Evolutionary conservation across 2,329 filamentous ascomycete species (phyloP), one percentile per base, ranked within the genome.

Genomic region (Fusarium avenaceum): DNA sequence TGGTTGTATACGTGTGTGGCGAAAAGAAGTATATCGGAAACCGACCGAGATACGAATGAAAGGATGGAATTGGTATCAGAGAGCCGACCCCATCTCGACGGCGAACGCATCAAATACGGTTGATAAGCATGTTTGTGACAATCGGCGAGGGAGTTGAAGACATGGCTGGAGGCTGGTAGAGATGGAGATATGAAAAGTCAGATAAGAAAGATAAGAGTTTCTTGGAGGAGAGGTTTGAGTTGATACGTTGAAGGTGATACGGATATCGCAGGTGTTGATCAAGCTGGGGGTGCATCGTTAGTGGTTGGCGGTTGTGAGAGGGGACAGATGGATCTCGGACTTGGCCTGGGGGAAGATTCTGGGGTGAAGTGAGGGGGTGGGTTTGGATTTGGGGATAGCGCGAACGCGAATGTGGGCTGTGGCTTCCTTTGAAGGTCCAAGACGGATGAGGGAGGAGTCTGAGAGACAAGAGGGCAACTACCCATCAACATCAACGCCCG

Each of bases 11-110:
- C 43, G 43, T 52, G 32, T 63, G 66, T 70, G 62, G 66, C 66
- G 39, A 67, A 42, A 50, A 39, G 50, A 48, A 46, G 30, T 48
- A 40, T 63, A 53, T 70, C 66, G 66, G 66, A 70, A 70, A 70
- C 24, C 66, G 66, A 38, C 66, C 66, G 62, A 69, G 66, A 67
- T 70, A 67, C 48, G 60, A 62, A 66, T 63, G 32, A 32, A 52
- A 49, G 44, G 40, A 62, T 19, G 26, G 32, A 22, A 42, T 24
- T 66, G 33, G 42, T 35, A 45, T 65, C 38, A 50, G 28, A 63
- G 46, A 67, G 48, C 45, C 33, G 30, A 47, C 33, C 45, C 40
- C 33, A 51, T 33, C 43, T 38, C 39, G 14, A 35, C n/a, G 22
- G 43, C 15, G 42, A 30, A 46, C 15, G 24, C 35, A 26, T 63